A percentile compares a stretch with the other conserved stretches of the same genome.
phyloP scores from a whole-genome alignment of 2,329 filamentous ascomycete genomes.

The Nigrospora oryzae region DNA sequence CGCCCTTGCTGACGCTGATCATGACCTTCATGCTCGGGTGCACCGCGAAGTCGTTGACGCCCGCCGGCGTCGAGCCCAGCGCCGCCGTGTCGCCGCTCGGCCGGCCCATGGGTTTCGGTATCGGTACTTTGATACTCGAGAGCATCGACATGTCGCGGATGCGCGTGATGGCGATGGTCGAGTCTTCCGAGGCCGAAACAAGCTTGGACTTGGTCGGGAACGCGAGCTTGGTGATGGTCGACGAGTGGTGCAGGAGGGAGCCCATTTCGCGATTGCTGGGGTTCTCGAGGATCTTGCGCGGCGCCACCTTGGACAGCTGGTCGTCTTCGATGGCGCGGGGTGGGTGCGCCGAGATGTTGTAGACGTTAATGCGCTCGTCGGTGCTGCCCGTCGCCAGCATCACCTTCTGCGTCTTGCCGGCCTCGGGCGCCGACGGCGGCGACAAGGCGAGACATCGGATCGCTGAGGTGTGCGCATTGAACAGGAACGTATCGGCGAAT shows the following conservation, averaged over 20 bases:
- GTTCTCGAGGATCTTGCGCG: slow-evolving; percentile 73
- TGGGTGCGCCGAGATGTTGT: slow-evolving; percentile 70
- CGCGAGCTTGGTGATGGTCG: slow-evolving; percentile 67
- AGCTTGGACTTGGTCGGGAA: slow-evolving; percentile 86
- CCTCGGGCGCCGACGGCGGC: slow-evolving; percentile 54
- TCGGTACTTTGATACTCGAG: slow-evolving; percentile 80
- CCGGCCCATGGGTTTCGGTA: slow-evolving; percentile 69
- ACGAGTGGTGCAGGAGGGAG: slow-evolving; percentile 76
- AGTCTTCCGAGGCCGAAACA: slow-evolving; percentile 82
- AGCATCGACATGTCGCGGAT: slow-evolving; percentile 85
- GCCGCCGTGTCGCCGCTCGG: slow-evolving; percentile 87
- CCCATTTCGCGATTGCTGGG: slow-evolving; percentile 82
- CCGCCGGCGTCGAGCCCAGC: slow-evolving; percentile 71
- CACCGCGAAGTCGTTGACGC: slow-evolving; percentile 89
- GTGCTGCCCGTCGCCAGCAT: slow-evolving; percentile 86
- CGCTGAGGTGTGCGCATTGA: slow-evolving; percentile 85
- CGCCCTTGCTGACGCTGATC: slow-evolving; percentile 84
- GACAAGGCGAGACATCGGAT: slow-evolving; percentile 86
- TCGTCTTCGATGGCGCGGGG: slow-evolving; percentile 49
- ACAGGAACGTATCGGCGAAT: slow-evolving; percentile 90
- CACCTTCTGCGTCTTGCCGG: slow-evolving; percentile 66
- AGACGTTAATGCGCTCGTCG: slow-evolving; percentile 92
- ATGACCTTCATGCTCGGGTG: slow-evolving; percentile 96
- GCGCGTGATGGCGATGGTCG: slow-evolving; percentile 78
- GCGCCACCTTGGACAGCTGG: slow-evolving; percentile 58